phyloP scores from a whole-genome alignment of 2,329 filamentous ascomycete species.

The Trichoderma aggressivum region DNA sequence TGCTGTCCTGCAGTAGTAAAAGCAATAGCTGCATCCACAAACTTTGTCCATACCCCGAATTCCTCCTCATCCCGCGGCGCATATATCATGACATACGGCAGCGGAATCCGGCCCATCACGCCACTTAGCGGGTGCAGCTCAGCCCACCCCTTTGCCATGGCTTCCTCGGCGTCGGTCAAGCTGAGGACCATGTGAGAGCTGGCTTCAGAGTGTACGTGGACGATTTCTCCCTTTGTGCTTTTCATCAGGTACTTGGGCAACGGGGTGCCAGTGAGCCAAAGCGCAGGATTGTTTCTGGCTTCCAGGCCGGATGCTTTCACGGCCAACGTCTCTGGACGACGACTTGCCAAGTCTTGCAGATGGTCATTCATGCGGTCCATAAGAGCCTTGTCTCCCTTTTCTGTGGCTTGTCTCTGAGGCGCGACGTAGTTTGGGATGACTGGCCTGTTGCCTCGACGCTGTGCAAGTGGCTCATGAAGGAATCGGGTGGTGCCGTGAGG shows the following conservation, averaged over 20 bases:
- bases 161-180: slow-evolving; percentile 35
- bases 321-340: not conserved
- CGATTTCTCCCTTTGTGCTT: slow-evolving; percentile 30
- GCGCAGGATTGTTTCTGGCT: not conserved
- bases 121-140: slow-evolving; percentile 35
- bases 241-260: slow-evolving; percentile 16
- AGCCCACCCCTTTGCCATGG: slow-evolving; percentile 38
- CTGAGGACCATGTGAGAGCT: slow-evolving; percentile 39
- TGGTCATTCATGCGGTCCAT: slow-evolving; percentile 27
- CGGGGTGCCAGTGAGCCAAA: slow-evolving; percentile 9
- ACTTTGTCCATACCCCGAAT: slow-evolving; percentile 30
- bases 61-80: slow-evolving; percentile 38
- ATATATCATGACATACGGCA: slow-evolving; percentile 38
- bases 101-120: slow-evolving; percentile 6
- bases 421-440: slow-evolving; percentile 34
- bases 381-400: slow-evolving; percentile 20
- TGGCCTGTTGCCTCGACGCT: slow-evolving; percentile 29
- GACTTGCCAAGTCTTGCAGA: slow-evolving; percentile 21
- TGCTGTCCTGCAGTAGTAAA: slow-evolving; percentile 19
- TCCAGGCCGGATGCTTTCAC: slow-evolving; percentile 12
- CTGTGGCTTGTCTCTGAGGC: slow-evolving; percentile 39
- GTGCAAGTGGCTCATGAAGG: slow-evolving; percentile 20
- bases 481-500: slow-evolving; percentile 26
- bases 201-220: slow-evolving; percentile 39
- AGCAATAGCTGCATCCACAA: slow-evolving; percentile 16